phyloP scores from a whole-genome alignment of 2,329 filamentous ascomycete genomes.

The Aspergillus puulaauensis region DNA sequence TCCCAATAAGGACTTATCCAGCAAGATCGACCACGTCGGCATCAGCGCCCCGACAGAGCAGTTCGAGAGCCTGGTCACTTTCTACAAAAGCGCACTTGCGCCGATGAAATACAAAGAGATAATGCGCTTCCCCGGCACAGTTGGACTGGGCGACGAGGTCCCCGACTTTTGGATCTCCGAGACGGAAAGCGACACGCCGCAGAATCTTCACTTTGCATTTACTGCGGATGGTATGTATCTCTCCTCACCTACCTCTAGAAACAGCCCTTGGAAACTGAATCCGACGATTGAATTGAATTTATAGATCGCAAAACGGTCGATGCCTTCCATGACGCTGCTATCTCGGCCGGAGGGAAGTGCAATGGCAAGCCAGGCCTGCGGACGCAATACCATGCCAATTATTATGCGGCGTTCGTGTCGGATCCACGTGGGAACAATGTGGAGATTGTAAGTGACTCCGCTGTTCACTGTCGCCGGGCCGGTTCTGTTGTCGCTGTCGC shows the following conservation, averaged over 20 bases:
- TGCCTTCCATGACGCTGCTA: conserved; percentile 46
- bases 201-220: conserved; percentile 26
- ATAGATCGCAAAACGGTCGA: conserved; percentile 46
- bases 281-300: neutral
- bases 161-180: conserved; percentile 32
- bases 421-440: conserved; percentile 56
- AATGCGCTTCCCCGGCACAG: conserved; percentile 25
- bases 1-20: neutral
- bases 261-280: neutral
- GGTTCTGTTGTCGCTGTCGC: neutral
- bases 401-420: conserved; percentile 53
- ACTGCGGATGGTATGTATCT: conserved; percentile 20
- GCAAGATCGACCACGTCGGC: conserved; percentile 27
- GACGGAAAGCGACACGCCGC: conserved; percentile 4
- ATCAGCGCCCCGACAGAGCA: conserved; percentile 26
- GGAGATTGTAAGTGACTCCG: conserved; percentile 35
- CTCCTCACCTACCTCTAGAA: too few species aligned
- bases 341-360: conserved; percentile 47
- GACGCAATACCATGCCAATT: conserved; percentile 46
- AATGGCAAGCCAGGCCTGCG: conserved; percentile 52
- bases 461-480: neutral
- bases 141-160: conserved; percentile 28
- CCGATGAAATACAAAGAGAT: conserved; percentile 31
- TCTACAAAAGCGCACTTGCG: conserved; percentile 28
- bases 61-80: conserved; percentile 28